Conservation (phyloP, 768 basidiomycete genomes). For the Pleurotus djamor region DNA sequence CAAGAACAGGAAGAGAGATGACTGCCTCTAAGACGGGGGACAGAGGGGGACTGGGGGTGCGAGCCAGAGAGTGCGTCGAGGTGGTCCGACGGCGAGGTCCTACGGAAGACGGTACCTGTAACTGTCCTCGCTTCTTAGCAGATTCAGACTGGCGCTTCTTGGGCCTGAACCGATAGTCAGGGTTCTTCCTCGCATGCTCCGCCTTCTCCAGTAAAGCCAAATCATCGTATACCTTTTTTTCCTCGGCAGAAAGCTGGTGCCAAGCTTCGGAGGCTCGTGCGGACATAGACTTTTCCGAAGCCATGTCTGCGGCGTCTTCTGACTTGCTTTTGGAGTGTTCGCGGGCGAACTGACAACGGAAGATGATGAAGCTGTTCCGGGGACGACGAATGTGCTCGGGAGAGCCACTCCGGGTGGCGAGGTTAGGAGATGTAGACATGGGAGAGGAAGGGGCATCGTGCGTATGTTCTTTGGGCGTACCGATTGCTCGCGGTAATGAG, state of each 20-base stretch:
- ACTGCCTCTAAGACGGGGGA: neutral
- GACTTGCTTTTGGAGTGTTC: slow-evolving; percentile 38
- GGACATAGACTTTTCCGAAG: slow-evolving; percentile 58
- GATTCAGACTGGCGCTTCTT: slow-evolving; percentile 30
- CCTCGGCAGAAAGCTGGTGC: slow-evolving; percentile 49
- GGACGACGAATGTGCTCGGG: slow-evolving; percentile 66
- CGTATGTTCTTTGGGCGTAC: neutral
- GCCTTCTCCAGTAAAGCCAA: slow-evolving; percentile 56
- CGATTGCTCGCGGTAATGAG: neutral
- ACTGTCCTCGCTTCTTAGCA: slow-evolving; percentile 11
- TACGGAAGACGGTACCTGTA: slow-evolving; percentile 16
- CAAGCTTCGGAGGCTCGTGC: slow-evolving; percentile 78
- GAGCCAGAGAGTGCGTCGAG: neutral
- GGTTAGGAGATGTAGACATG: slow-evolving; percentile 27
- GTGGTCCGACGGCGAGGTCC: slow-evolving; percentile 15
- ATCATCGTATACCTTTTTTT: slow-evolving; percentile 46
- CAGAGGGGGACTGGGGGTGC: neutral
- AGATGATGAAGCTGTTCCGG: slow-evolving; percentile 70
- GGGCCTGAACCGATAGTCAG: slow-evolving; percentile 65
- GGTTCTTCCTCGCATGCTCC: slow-evolving; percentile 55
- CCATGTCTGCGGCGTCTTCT: slow-evolving; percentile 26
- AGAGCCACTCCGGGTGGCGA: slow-evolving; percentile 38
- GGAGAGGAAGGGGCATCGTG: slow-evolving; percentile 36
- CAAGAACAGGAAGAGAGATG: slow-evolving; percentile 5
- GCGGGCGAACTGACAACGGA: slow-evolving; percentile 63